Percentiles rank a stretch among this genome's conserved stretches.
Conservation (phyloP, 1,139 yeast species). For the Sugiyamaella paludigena region DNA sequence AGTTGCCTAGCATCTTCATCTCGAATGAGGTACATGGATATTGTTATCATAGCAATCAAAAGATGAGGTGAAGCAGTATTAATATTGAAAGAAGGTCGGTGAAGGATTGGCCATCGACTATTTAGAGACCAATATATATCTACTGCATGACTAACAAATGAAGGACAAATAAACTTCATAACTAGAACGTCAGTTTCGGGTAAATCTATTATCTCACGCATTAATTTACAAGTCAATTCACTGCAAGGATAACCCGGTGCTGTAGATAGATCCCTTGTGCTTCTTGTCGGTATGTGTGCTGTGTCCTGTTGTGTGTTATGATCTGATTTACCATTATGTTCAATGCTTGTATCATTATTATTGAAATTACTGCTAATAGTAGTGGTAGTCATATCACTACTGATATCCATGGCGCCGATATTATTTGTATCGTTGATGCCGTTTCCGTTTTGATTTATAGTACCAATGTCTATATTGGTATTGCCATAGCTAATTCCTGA, state of each 20-base stretch:
- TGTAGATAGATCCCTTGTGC: no score
- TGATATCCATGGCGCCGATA: no score
- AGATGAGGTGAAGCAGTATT: constrained; percentile 49
- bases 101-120: constrained; percentile 56
- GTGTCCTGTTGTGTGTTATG: no score
- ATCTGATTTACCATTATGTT: no score
- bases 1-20: constrained; percentile 34
- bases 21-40: constrained; percentile 46
- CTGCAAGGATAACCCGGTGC: constrained; percentile 11
- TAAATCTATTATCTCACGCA: constrained; percentile 20
- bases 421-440: no score
- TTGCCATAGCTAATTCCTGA: no score
- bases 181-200: constrained; percentile 17
- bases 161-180: constrained; percentile 26
- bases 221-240: constrained; percentile 21
- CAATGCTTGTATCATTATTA: no score
- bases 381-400: no score
- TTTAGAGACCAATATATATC: constrained; percentile 41
- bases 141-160: constrained; percentile 26
- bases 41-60: constrained; percentile 51
- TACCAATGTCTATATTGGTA: no score
- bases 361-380: no score
- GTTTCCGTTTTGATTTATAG: no score
- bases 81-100: constrained; percentile 57
- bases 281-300: no score